phyloP scores from a whole-genome alignment of 2,329 filamentous ascomycete species.

The Ophiostoma sp. region DNA sequence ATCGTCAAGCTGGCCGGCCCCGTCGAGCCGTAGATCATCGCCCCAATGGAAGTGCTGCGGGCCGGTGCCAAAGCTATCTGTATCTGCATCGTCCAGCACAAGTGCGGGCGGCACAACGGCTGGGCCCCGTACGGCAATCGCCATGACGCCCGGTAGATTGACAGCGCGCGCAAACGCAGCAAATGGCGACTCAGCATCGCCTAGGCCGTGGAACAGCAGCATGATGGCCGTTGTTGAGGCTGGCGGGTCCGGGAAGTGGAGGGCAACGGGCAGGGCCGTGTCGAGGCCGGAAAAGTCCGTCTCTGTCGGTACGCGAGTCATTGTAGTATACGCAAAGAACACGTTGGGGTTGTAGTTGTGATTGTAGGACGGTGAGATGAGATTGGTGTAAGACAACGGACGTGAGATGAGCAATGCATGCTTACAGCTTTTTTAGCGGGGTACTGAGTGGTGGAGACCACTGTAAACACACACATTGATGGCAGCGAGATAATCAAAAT shows the following conservation, averaged over 20 bases:
- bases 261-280: slow-evolving; percentile 39
- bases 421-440: slow-evolving; percentile 7
- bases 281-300: slow-evolving; percentile 46
- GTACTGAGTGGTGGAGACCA: not conserved
- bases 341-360: not conserved
- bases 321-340: not conserved
- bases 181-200: slow-evolving; percentile 67
- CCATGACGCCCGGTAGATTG: slow-evolving; percentile 68
- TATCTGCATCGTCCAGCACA: slow-evolving; percentile 39
- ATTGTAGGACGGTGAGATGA: not conserved
- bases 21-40: slow-evolving; percentile 55
- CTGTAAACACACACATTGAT: not conserved
- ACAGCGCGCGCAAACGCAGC: slow-evolving; percentile 62
- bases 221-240: slow-evolving; percentile 68
- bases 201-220: slow-evolving; percentile 77
- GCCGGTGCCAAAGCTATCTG: slow-evolving; percentile 25
- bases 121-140: slow-evolving; percentile 68
- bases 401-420: not conserved
- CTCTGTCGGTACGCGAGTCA: slow-evolving; percentile 43
- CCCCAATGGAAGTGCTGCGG: slow-evolving; percentile 56
- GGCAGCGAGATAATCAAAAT: not conserved
- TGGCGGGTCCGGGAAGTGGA: slow-evolving; percentile 48
- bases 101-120: slow-evolving; percentile 61
- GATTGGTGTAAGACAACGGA: not conserved
- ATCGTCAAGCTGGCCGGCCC: slow-evolving; percentile 50